phyloP scores from a whole-genome alignment of 2,329 filamentous ascomycete species.

The Xylariaceae sp. region DNA sequence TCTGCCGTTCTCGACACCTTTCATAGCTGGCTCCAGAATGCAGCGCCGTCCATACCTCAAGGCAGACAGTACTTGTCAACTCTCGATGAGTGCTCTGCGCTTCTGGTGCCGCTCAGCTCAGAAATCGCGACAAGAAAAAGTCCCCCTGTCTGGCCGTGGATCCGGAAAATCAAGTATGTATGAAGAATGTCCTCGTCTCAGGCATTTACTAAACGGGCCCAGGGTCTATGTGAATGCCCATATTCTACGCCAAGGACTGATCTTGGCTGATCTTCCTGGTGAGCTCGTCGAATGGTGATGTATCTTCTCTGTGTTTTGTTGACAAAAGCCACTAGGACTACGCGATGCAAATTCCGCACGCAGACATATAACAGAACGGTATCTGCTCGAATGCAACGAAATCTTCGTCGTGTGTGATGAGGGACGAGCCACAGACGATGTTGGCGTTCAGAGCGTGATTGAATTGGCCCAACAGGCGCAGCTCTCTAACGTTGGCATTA shows the following conservation, averaged over 20 bases:
- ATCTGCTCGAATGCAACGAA: slow-evolving; percentile 41
- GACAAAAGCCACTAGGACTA: slow-evolving; percentile 33
- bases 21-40: slow-evolving; percentile 22
- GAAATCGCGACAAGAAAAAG: slow-evolving; percentile 22
- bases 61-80: slow-evolving; percentile 4
- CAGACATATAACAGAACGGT: slow-evolving; percentile 40
- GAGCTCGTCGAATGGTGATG: slow-evolving; percentile 10
- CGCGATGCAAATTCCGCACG: slow-evolving; percentile 44
- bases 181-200: neutral
- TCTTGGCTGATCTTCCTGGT: slow-evolving; percentile 47
- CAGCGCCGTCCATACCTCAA: slow-evolving; percentile 7
- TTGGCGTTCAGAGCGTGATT: slow-evolving; percentile 38
- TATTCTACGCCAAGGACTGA: slow-evolving; percentile 43
- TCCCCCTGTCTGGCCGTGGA: slow-evolving; percentile 40
- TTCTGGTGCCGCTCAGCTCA: slow-evolving; percentile 37
- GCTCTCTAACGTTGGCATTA: slow-evolving; percentile 39
- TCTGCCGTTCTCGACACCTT: slow-evolving; percentile 21
- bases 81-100: slow-evolving; percentile 31
- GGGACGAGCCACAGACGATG: slow-evolving; percentile 38
- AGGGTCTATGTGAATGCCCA: slow-evolving; percentile 41
- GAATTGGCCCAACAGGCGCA: slow-evolving; percentile 36
- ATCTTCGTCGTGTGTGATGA: slow-evolving; percentile 43
- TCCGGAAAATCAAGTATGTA: slow-evolving; percentile 39
- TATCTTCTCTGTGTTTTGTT: neutral
- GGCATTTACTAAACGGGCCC: slow-evolving; percentile 14